Evolutionary conservation across 2,329 filamentous ascomycete species (phyloP).

Genomic region (Cercospora brassicicola): DNA sequence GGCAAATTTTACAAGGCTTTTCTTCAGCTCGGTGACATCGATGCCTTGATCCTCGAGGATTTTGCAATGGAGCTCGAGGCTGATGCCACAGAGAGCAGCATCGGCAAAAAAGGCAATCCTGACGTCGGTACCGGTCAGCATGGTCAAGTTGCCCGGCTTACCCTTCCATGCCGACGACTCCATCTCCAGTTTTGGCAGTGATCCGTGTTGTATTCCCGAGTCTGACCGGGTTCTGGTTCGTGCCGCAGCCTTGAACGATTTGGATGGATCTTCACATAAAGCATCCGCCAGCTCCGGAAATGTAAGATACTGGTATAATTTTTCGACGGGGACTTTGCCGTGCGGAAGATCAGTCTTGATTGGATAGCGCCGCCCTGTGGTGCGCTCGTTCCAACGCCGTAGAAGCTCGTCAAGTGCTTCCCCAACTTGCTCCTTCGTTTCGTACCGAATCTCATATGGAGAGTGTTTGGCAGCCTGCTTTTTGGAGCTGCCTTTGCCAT

Average conservation of each 20-base stretch:
- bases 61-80: slow-evolving; percentile 35
- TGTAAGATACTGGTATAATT: neutral
- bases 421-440: neutral
- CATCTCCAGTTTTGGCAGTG: neutral
- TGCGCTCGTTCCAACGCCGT: neutral
- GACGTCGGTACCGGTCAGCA: neutral
- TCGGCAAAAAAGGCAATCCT: slow-evolving; percentile 2
- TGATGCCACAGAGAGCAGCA: slow-evolving; percentile 22
- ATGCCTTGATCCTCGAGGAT: slow-evolving; percentile 27
- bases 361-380: neutral
- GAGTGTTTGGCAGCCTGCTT: neutral
- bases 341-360: neutral
- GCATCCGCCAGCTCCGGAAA: slow-evolving; percentile 8
- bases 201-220: neutral
- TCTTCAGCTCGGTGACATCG: slow-evolving; percentile 11
- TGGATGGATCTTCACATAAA: slow-evolving; percentile 1
- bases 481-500: neutral
- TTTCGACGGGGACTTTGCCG: neutral
- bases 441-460: slow-evolving; percentile 7
- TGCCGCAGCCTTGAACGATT: neutral
- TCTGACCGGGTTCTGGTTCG: neutral
- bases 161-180: neutral
- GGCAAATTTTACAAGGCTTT: slow-evolving; percentile 10
- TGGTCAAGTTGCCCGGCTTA: neutral
- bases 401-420: neutral